phyloP scores from a whole-genome alignment of 2,329 filamentous ascomycete genomes.

The Beauveria pseudobassiana region DNA sequence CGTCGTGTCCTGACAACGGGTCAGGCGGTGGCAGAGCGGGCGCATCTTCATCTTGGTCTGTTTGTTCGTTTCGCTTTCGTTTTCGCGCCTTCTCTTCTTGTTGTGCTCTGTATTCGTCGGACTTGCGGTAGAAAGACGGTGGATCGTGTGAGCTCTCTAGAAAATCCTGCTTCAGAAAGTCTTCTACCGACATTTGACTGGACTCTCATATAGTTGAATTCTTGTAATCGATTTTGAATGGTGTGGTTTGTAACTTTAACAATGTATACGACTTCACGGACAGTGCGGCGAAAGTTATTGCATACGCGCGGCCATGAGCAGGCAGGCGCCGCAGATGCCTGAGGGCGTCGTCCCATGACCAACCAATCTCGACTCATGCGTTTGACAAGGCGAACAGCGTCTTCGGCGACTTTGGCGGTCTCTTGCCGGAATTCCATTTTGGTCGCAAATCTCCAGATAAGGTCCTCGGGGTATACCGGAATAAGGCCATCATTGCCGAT shows the following conservation, averaged over 20 bases:
- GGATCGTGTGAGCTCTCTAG: constrained; percentile 72
- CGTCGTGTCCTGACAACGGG: constrained; percentile 11
- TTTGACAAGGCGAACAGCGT: constrained; percentile 79
- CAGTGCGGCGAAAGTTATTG: constrained; percentile 95
- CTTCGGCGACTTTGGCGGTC: constrained; percentile 76
- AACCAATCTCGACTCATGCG: constrained; percentile 98
- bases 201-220: constrained; percentile 86
- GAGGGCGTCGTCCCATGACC: constrained; percentile 84
- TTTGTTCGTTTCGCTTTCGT: constrained; percentile 35
- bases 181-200: constrained; percentile 76
- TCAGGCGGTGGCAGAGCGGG: constrained; percentile 4
- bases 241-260: constrained; percentile 95
- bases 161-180: constrained; percentile 68
- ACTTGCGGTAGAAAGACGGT: constrained; percentile 68
- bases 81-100: constrained; percentile 41
- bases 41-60: constrained; percentile 17
- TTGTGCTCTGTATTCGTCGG: constrained; percentile 50
- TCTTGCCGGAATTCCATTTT: constrained; percentile 84
- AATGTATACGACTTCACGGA: constrained; percentile 93
- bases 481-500: constrained; percentile 57
- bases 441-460: constrained; percentile 85
- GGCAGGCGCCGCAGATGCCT: constrained; percentile 86
- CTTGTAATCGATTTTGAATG: constrained; percentile 81
- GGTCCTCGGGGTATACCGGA: constrained; percentile 76
- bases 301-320: constrained; percentile 93